Conservation (phyloP, 345 rosid species). For the Angophora floribunda region DNA sequence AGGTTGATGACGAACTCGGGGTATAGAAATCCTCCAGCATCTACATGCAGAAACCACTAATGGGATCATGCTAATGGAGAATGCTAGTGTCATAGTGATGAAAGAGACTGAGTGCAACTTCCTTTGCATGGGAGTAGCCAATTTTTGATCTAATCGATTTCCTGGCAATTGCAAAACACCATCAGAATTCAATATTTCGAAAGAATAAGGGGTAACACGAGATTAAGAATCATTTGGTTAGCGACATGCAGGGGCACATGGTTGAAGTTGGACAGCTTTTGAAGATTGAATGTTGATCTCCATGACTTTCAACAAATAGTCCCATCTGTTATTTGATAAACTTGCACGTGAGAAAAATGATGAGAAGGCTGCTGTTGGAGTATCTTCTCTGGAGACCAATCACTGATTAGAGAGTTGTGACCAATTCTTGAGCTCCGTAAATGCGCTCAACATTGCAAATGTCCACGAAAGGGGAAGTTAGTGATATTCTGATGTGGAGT, state of each 20-base stretch:
- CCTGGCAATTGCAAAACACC: fast-evolving
- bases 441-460: fast-evolving
- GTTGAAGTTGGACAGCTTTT: fast-evolving
- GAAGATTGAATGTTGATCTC: background rate
- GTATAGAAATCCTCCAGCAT: no score
- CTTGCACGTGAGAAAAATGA: no score
- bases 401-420: background rate
- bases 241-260: fast-evolving
- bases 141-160: no score
- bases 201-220: fast-evolving
- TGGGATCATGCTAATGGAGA: no score
- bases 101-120: background rate
- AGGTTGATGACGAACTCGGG: background rate
- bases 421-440: background rate
- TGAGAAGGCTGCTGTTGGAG: fast-evolving
- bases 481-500: fast-evolving
- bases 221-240: background rate
- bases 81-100: no score
- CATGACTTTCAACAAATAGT: background rate
- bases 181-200: fast-evolving
- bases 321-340: fast-evolving
- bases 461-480: background rate
- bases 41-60: no score
- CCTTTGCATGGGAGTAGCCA: background rate
- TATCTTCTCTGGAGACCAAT: no score